Base-by-base conservation (phyloP, 345 rosid species). In the Murraya koenigii region DNA sequence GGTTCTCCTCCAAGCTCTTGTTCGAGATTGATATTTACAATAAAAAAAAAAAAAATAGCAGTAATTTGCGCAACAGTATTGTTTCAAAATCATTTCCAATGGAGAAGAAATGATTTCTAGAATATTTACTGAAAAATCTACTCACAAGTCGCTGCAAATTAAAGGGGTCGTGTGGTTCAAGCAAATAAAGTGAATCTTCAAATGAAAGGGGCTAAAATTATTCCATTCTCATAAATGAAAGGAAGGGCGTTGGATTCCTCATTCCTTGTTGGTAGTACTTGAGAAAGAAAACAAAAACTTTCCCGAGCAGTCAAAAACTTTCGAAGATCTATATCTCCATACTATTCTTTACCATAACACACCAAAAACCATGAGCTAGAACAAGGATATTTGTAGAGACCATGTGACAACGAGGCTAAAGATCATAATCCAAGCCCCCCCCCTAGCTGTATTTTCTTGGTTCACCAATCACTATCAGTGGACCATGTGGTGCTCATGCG, bases 401-500 rank as follows among this genome's bases (percentile, higher is more conserved):
- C 82, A 80, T 72, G 66, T 74, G 78, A 7, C 20, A 6, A 52
- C 5, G 58, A 59, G 5, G 7, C 17, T 28, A 28, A 2, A 11
- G 65, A 52, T 63, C 63, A 78, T 20, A 25, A 63, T 52, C 17
- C 26, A 59, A 44, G 39, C 38, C 20, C 32, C 41, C 72, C 20
- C 17, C 36, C 10, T n/a, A 28, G 60, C 35, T 71, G n/a, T 13
- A 8, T 32, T 30, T 36, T 63, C 62, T 68, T 44, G 30, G 54
- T 44, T 60, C 65, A 72, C 68, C 76, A 22, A 68, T 80, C 82
- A 38, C 79, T 20, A 6, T 80, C 85, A 74, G 66, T 2, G 41
- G 13, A 39, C 82, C 86, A 77, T 75, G 82, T 77, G 86, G 63
- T 65, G 74, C 35, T 75, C 80, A 47, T 79, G 82, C 79, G 81